These are phyloP conservation scores for Alternaria incomplexa DNA, from an alignment of 2,329 filamentous ascomycete species.

Conservation along the genomic window DNA sequence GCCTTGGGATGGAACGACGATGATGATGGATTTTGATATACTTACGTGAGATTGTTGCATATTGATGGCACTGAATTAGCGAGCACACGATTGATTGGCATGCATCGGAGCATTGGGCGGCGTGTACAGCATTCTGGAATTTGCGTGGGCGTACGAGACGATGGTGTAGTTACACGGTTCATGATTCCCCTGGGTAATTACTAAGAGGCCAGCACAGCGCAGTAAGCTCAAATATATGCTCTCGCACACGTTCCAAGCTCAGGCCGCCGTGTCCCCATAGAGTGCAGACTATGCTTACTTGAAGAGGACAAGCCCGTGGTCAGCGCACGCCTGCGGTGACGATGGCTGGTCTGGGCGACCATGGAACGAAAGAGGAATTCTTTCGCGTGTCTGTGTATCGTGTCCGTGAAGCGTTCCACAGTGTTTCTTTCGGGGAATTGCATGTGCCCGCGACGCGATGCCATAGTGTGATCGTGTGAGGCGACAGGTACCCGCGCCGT, in stretches of 20 bases:
- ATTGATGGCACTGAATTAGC: conserved; percentile 40
- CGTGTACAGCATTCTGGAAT: conserved; percentile 10
- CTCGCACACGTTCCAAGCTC: neutral
- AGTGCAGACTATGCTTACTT: neutral
- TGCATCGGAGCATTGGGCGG: conserved; percentile 26
- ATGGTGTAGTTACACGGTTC: conserved; percentile 1
- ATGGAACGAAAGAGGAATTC: neutral
- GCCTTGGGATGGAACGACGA: conserved; percentile 57
- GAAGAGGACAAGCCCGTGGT: neutral
- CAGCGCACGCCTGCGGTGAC: neutral
- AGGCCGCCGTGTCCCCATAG: neutral
- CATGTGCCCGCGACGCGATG: neutral
- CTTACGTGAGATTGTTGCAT: conserved; percentile 6
- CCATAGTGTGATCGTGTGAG: neutral
- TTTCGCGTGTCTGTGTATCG: neutral
- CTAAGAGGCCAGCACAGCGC: neutral
- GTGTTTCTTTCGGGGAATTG: neutral
- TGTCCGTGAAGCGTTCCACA: neutral
- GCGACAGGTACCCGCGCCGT: conserved; percentile 7
- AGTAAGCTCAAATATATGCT: neutral
- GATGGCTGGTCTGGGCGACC: neutral
- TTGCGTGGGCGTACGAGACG: neutral
- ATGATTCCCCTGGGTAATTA: neutral
- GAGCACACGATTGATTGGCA: conserved; percentile 25
- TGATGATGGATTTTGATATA: conserved; percentile 31